These are phyloP conservation scores for Colletotrichum coccodes DNA, from an alignment of 2,329 filamentous ascomycete species.

Conservation along the genomic window DNA sequence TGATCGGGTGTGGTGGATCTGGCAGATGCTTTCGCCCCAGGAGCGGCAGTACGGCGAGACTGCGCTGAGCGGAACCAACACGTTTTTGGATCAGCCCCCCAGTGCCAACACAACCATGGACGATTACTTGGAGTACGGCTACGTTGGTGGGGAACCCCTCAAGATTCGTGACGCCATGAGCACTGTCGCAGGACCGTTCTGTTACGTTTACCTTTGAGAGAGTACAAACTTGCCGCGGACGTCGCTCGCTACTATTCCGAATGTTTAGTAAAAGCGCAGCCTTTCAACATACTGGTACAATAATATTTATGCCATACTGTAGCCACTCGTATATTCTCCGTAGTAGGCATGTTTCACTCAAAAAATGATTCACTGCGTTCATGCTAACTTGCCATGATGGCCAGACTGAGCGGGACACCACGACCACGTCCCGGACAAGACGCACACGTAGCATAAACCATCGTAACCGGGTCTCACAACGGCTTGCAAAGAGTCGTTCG, in stretches of 20 bases:
- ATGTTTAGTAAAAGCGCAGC: neutral
- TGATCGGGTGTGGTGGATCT: conserved; percentile 36
- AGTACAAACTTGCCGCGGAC: neutral
- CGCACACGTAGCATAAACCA: too few relatives aligned
- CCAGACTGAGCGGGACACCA: too few relatives aligned
- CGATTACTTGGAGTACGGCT: conserved; percentile 29
- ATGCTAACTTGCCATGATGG: too few relatives aligned
- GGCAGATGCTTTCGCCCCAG: conserved; percentile 36
- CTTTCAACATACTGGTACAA: too few relatives aligned
- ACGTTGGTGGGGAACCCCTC: conserved; percentile 28
- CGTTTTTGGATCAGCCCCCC: conserved; percentile 13
- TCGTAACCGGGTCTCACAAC: too few relatives aligned
- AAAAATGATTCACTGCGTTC: too few relatives aligned
- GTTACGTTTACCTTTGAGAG: conserved; percentile 38
- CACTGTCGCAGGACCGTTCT: conserved; percentile 41
- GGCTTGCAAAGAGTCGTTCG: too few relatives aligned
- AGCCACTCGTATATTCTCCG: too few relatives aligned
- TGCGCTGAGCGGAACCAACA: conserved; percentile 36
- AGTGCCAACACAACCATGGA: conserved; percentile 30
- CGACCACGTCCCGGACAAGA: too few relatives aligned
- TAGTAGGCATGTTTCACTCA: too few relatives aligned
- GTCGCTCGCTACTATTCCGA: neutral
- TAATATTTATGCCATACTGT: too few relatives aligned
- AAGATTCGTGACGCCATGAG: conserved; percentile 40
- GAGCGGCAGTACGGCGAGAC: conserved; percentile 35